Evolutionary conservation across 2,329 filamentous ascomycete species (phyloP).

Genomic region (Gaeumannomyces sp.): DNA sequence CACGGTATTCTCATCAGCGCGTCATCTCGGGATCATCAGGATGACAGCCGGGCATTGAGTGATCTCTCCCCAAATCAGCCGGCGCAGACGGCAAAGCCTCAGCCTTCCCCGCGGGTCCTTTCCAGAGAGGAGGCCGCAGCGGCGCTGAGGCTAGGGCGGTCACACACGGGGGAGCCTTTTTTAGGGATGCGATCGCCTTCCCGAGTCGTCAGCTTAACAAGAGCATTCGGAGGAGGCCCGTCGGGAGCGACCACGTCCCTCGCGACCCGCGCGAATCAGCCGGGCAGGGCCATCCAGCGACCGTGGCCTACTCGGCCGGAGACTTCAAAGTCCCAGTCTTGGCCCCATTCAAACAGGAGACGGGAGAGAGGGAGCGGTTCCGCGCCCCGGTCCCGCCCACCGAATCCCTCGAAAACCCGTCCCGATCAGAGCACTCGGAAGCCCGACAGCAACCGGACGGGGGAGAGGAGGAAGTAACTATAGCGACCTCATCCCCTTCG

Average conservation of each 20-base stretch:
- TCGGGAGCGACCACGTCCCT: neutral
- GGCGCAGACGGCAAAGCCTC: neutral
- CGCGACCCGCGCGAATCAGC: neutral
- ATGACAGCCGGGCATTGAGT: neutral
- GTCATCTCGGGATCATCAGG: neutral
- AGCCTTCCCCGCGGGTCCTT: slow-evolving; percentile 1
- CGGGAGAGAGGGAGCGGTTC: neutral
- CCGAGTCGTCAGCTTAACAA: neutral
- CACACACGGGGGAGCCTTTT: slow-evolving; percentile 24
- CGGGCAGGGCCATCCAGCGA: neutral
- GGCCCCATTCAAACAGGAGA: neutral
- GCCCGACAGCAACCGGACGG: slow-evolving; percentile 13
- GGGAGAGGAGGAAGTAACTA: slow-evolving; percentile 19
- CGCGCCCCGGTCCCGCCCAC: neutral
- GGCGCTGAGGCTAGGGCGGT: neutral
- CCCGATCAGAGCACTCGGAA: slow-evolving; percentile 10
- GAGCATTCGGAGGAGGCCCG: neutral
- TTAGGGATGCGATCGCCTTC: slow-evolving; percentile 26
- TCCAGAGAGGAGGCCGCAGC: slow-evolving; percentile 13
- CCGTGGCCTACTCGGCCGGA: neutral
- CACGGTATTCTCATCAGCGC: neutral
- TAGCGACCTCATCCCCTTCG: slow-evolving; percentile 33
- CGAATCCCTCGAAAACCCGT: slow-evolving; percentile 13
- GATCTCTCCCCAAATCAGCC: neutral
- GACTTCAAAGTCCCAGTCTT: neutral